Evolutionary conservation across 2,329 filamentous ascomycete species (phyloP), one percentile per base, ranked within the genome.

Genomic region (Aureobasidium subglaciale): DNA sequence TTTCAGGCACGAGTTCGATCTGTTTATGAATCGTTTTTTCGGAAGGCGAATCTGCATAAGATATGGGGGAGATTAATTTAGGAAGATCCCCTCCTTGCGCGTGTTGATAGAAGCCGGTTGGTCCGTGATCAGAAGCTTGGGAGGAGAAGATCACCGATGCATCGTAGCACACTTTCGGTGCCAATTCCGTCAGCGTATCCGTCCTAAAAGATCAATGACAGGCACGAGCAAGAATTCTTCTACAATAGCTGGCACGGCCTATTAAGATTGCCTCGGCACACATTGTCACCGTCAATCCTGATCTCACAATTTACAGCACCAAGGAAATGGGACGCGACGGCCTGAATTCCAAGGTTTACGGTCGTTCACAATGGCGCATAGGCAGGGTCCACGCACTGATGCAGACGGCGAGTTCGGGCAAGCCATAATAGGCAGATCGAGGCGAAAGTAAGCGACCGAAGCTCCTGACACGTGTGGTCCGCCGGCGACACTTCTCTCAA

Each of bases 321-420:
- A 22, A 50, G 11, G 3, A 13, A 37, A 6, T 20, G 46, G 34
- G 24, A 50, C 29, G 37, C 43, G 20, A 27, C 29, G 46, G 46
- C 34, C 46, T 50, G 30, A 49, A 50, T 34, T 49, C 18, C 20
- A 49, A 30, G 22, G 45, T 49, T 49, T 27, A 49, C 20, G 32
- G 22, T 22, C 46, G 46, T n/a, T 50, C 34, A 50, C 13, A 34
- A 38, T 50, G 46, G 46, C 46, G 46, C 32, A 9, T 20, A 53
- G 48, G 35, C 37, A 54, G 50, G 50, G 50, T 54, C 50, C 38
- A 54, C 48, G 35, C 48, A 52, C 16, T 30, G 25, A 40, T 41
- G 48, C 32, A 52, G 13, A 25, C 48, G 30, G 30, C 15, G 46
- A 50, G 34, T 38, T n/a, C 48, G 35, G 25, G 35, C 24, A 54